Percentiles rank a stretch among this genome's conserved stretches.
Evolutionary conservation across 345 rosid species (phyloP).

Genomic region (Cardamine occulta): DNA sequence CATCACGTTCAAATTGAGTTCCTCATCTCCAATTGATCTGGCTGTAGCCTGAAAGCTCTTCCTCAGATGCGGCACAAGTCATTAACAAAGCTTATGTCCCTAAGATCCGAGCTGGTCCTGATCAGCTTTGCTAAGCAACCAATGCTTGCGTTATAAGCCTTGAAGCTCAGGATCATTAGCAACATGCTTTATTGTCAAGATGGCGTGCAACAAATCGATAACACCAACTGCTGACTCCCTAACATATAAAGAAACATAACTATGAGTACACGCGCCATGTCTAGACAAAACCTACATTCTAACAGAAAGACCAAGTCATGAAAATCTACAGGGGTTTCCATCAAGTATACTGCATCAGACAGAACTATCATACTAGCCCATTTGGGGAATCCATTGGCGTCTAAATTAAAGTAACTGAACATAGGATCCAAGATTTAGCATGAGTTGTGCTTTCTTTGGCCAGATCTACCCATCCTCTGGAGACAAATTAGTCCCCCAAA

Average conservation of each 20-base stretch:
- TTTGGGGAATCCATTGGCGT: constrained; percentile 76
- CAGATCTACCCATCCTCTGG: constrained; percentile 87
- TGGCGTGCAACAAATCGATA: constrained; percentile 80
- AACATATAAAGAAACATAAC: constrained; percentile 41
- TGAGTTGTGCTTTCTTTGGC: constrained; percentile 86
- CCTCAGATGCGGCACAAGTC: constrained; percentile 93
- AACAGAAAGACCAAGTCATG: constrained; percentile 17
- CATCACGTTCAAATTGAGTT: constrained; percentile 58
- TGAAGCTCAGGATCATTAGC: constrained; percentile 76
- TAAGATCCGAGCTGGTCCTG: constrained; percentile 62
- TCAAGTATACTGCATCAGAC: constrained; percentile 73
- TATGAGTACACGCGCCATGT: constrained; percentile 8
- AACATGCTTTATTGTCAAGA: constrained; percentile 88
- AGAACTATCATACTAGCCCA: constrained; percentile 68
- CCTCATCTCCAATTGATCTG: constrained; percentile 71
- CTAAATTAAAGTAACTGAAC: constrained; percentile 74
- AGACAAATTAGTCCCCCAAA: constrained; percentile 94
- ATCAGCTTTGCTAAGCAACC: constrained; percentile 78
- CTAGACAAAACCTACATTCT: constrained; percentile 6
- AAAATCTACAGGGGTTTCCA: constrained; percentile 62
- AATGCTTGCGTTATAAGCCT: constrained; percentile 70
- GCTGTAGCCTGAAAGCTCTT: constrained; percentile 82
- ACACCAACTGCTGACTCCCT: constrained; percentile 79
- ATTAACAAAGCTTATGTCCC: constrained; percentile 77
- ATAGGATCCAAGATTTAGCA: constrained; percentile 82